These are phyloP conservation scores for Acidiella bohemica DNA, from an alignment of 495 filamentous ascomycete species.

Conservation along the genomic window DNA sequence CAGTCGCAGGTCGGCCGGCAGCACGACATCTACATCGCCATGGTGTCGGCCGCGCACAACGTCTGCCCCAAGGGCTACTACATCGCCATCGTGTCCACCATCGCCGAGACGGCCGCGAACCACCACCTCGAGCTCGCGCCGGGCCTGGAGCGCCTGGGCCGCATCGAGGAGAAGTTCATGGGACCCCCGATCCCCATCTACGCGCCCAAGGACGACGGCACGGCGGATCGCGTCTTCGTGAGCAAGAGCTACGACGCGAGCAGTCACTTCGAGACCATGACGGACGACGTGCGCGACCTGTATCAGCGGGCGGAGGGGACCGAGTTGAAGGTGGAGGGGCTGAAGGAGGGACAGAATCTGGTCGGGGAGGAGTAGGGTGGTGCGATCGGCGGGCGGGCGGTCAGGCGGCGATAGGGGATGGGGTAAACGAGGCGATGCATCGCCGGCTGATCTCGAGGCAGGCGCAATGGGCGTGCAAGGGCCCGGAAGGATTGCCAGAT, in stretches of 20 bases:
- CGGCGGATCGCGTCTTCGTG: conserved; percentile 86
- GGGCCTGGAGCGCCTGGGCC: conserved; percentile 84
- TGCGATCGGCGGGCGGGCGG: too few relatives aligned
- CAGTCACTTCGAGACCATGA: conserved; percentile 92
- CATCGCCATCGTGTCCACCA: conserved; percentile 95
- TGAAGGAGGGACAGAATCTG: conserved; percentile 32
- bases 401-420: too few relatives aligned
- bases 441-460: too few relatives aligned
- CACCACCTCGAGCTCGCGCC: conserved; percentile 90
- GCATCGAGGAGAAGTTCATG: conserved; percentile 96
- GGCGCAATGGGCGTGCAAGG: too few relatives aligned
- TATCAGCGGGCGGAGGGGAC: conserved; percentile 78
- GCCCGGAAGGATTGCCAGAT: too few relatives aligned
- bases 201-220: conserved; percentile 76
- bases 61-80: conserved; percentile 99
- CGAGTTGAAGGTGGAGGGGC: conserved; percentile 53
- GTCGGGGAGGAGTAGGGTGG: conserved; percentile 28
- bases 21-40: conserved; percentile 96
- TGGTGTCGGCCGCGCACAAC: conserved; percentile 91
- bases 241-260: conserved; percentile 97
- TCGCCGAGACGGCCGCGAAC: conserved; percentile 82
- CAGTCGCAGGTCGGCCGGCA: conserved; percentile 91
- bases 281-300: conserved; percentile 88
- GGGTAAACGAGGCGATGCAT: too few relatives aligned
- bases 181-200: conserved; percentile 82